Evolutionary conservation across 2,329 filamentous ascomycete genomes (phyloP).

Genomic region (Exserohilum turcica): DNA sequence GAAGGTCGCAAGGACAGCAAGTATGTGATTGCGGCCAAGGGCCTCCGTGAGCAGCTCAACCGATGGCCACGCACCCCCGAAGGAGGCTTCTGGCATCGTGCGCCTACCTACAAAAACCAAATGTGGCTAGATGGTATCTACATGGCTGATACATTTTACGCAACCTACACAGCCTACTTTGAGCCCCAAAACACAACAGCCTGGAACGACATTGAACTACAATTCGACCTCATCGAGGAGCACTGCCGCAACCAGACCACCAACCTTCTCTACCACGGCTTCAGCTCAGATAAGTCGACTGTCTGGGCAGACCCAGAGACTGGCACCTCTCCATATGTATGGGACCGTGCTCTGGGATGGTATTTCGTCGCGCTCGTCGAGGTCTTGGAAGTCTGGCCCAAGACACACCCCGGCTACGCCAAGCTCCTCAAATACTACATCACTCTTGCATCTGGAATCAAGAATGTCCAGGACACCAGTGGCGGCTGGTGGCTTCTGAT

Average conservation of each 20-base stretch:
- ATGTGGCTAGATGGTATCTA: conserved; percentile 64
- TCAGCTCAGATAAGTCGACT: conserved; percentile 42
- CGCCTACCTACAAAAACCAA: conserved; percentile 56
- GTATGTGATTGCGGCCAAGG: conserved; percentile 57
- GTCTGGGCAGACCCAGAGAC: conserved; percentile 46
- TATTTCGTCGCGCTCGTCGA: conserved; percentile 53
- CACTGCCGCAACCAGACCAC: conserved; percentile 42
- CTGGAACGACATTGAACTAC: conserved; percentile 51
- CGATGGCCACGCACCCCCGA: conserved; percentile 56
- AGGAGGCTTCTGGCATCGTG: conserved; percentile 62
- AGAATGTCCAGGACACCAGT: conserved; percentile 49
- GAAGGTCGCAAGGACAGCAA: conserved; percentile 50
- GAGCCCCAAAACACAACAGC: conserved; percentile 47
- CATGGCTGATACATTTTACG: conserved; percentile 50
- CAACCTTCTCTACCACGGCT: conserved; percentile 44
- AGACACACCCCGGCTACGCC: conserved; percentile 44
- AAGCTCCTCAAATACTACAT: conserved; percentile 50
- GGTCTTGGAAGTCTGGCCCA: conserved; percentile 55
- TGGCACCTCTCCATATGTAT: conserved; percentile 45
- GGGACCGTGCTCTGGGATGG: conserved; percentile 48
- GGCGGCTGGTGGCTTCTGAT: conserved; percentile 66
- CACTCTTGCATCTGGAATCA: conserved; percentile 51
- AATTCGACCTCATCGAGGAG: conserved; percentile 45
- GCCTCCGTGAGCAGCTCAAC: conserved; percentile 55
- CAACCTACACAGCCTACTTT: conserved; percentile 48